These are phyloP conservation scores for Pisolithus sp. DNA, from an alignment of 768 basidiomycete species.

Conservation along the genomic window DNA sequence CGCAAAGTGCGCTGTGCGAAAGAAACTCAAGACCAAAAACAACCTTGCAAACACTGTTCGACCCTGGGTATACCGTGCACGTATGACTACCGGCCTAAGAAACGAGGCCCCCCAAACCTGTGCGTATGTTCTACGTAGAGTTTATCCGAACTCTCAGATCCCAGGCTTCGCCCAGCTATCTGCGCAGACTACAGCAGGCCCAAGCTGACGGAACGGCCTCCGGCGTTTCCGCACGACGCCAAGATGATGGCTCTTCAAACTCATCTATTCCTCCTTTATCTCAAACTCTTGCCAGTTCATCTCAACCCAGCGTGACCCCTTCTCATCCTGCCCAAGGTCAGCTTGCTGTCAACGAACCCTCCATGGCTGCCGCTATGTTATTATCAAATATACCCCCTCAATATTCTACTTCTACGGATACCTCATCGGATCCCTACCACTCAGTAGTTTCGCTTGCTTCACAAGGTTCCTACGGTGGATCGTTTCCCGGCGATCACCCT, in stretches of 20 bases:
- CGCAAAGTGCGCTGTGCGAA: slow-evolving; percentile 82
- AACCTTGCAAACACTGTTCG: slow-evolving; percentile 82
- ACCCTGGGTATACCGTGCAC: slow-evolving; percentile 79
- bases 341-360: slow-evolving; percentile 46
- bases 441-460: slow-evolving; percentile 28
- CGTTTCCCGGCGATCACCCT: slow-evolving; percentile 5
- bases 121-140: slow-evolving; percentile 31
- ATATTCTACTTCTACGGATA: slow-evolving; percentile 66
- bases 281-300: slow-evolving; percentile 38
- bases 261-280: slow-evolving; percentile 41
- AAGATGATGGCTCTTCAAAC: slow-evolving; percentile 33
- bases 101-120: slow-evolving; percentile 89
- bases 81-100: slow-evolving; percentile 91
- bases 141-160: neutral
- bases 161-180: slow-evolving; percentile 42
- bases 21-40: slow-evolving; percentile 71
- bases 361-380: slow-evolving; percentile 35
- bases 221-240: slow-evolving; percentile 36
- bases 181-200: slow-evolving; percentile 73
- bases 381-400: slow-evolving; percentile 47
- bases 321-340: slow-evolving; percentile 20
- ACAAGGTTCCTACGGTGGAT: slow-evolving; percentile 33
- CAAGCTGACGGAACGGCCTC: slow-evolving; percentile 48
- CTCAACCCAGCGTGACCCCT: slow-evolving; percentile 42
- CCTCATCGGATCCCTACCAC: slow-evolving; percentile 53